phyloP scores from a whole-genome alignment of 2,329 filamentous ascomycete species.

The Aspergillus ruber region DNA sequence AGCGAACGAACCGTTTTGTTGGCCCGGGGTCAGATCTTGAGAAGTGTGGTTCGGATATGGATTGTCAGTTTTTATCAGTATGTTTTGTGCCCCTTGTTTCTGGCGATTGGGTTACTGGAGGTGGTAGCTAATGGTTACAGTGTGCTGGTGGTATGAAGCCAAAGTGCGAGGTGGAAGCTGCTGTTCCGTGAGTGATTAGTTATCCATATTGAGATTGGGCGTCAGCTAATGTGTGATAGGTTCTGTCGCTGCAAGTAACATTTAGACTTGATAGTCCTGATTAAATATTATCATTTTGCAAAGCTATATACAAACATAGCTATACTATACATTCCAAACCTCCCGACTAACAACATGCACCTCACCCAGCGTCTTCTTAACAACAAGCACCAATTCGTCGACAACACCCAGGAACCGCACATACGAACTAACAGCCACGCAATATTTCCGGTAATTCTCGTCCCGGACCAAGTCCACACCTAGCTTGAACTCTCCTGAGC shows the following conservation, averaged over 20 bases:
- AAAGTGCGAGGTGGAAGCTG: neutral
- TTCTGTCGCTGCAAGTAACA: neutral
- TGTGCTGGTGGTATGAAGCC: neutral
- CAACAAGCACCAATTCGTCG: conserved; percentile 41
- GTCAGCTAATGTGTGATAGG: neutral
- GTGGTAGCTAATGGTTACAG: neutral
- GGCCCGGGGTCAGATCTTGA: neutral
- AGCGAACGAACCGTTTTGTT: neutral
- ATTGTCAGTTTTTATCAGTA: neutral
- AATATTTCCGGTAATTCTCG: conserved; percentile 42
- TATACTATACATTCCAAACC: neutral
- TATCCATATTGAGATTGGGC: neutral
- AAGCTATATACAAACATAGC: neutral
- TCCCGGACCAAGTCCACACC: conserved; percentile 32
- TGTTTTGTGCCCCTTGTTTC: neutral
- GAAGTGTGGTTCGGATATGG: neutral
- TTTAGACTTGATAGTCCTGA: neutral
- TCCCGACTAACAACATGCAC: conserved; percentile 22
- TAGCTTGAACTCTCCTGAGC: conserved; percentile 21
- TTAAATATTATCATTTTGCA: neutral
- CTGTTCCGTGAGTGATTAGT: neutral
- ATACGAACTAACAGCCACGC: conserved; percentile 42
- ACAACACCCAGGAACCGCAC: conserved; percentile 38
- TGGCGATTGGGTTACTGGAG: neutral
- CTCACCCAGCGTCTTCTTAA: conserved; percentile 43